These are phyloP conservation scores for Ceratocystis ficicola DNA, from an alignment of 2,329 filamentous ascomycete species.

Conservation along the genomic window DNA sequence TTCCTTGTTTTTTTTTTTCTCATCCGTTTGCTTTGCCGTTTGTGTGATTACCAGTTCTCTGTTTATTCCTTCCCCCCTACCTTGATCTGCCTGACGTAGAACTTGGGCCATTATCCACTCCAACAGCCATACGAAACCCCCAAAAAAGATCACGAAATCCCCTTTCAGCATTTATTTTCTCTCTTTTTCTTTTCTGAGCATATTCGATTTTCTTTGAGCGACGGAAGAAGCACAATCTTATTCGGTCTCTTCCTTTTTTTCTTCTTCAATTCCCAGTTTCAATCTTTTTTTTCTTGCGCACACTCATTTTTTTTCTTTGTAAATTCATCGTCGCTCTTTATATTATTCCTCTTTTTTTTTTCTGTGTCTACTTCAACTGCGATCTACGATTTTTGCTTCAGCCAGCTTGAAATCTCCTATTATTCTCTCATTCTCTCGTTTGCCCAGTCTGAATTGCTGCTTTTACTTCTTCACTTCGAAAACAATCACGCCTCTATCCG, in stretches of 20 bases:
- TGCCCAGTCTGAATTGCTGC: neutral
- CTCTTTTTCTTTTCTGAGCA: conserved; percentile 4
- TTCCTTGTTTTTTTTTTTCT: conserved; percentile 13
- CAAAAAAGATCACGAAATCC: conserved; percentile 9
- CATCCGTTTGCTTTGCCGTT: neutral
- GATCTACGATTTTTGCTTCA: neutral
- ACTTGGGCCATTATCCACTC: neutral
- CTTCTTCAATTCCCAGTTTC: conserved; percentile 2
- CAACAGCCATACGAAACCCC: neutral
- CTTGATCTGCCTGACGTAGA: neutral
- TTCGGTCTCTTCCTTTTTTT: neutral
- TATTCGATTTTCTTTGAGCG: conserved; percentile 10
- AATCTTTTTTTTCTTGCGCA: conserved; percentile 3
- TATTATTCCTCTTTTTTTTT: neutral
- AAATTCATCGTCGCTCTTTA: conserved; percentile 9
- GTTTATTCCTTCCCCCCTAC: conserved; percentile 8
- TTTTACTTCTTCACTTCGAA: neutral
- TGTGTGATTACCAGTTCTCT: neutral
- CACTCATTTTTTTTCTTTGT: conserved; percentile 14
- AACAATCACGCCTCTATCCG: neutral
- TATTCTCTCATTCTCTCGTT: conserved; percentile 6
- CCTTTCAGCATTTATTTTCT: conserved; percentile 6
- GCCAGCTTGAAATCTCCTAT: conserved; percentile 6
- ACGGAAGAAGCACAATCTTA: neutral
- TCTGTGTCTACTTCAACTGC: conserved; percentile 5